Evolutionary conservation across 2,329 filamentous ascomycete species (phyloP), one percentile per base, ranked within the genome.

Genomic region (Alternaria triticimaculans): DNA sequence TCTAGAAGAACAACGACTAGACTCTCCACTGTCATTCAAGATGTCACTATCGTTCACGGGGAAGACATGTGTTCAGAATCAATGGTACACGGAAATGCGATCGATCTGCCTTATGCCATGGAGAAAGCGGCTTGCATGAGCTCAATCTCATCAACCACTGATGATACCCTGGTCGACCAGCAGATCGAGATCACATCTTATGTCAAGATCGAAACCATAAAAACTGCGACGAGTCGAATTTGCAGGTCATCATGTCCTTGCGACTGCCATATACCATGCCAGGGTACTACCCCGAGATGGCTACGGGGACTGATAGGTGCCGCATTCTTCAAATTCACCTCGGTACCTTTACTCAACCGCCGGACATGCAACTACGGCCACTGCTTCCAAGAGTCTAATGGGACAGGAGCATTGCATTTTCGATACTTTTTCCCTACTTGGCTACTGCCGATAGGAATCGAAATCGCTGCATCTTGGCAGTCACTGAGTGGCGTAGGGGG

Each of bases 21-120:
- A n/a, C 37, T 41, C 3, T 41, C 2, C 11, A 41, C 37, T 3
- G 5, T 41, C 3, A 41, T 41, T 1, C 37, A 18, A 11, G 15
- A 41, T 11, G n/a, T 41, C 0, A 11, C n/a, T 3, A 41, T 41
- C n/a, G n/a, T 41, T 3, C 37, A 18, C 15, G 2, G 0, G 15
- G 37, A 9, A 18, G 37, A 41, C 0, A 0, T 18, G 1, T 6
- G 5, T 6, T 3, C 4, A 41, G 4, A 18, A 18, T 5, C n/a
- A 0, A 18, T 18, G 9, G 3, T 3, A 6, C 2, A 18, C 0
- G 37, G 3, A 4, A 18, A 41, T 3, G 3, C n/a, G n/a, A 2
- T 18, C n/a, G 9, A 41, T 18, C 8, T 41, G 9, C n/a, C 4
- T 18, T 3, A 11, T 10, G n/a, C 15, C 2, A 41, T 41, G 37